These are phyloP conservation scores for Cladophialophora yegresii DNA, from an alignment of 2,329 filamentous ascomycete genomes.

Conservation along the genomic window DNA sequence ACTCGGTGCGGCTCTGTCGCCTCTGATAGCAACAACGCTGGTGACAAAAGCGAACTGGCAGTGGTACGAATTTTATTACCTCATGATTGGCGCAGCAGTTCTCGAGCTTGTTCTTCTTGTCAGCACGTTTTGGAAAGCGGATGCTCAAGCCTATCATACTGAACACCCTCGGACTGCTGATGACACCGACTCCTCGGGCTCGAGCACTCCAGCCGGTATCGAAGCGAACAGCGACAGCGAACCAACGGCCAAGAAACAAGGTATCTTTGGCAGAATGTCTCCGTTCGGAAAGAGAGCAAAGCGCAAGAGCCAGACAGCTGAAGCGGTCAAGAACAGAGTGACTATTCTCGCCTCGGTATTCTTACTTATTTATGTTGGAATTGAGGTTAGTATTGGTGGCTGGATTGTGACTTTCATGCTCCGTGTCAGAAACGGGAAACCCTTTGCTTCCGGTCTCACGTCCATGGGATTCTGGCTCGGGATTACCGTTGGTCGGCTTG, in stretches of 20 bases:
- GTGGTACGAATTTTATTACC: constrained; percentile 73
- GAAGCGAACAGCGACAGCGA: constrained; percentile 55
- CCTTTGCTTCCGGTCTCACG: constrained; percentile 72
- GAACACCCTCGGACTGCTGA: constrained; percentile 40
- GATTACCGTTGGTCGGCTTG: constrained; percentile 69
- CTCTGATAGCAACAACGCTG: constrained; percentile 70
- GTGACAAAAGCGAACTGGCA: constrained; percentile 46
- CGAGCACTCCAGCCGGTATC: constrained; percentile 55
- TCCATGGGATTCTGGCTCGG: constrained; percentile 76
- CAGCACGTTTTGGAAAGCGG: constrained; percentile 56
- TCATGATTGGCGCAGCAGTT: constrained; percentile 56
- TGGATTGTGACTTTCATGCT: constrained; percentile 85
- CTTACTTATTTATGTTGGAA: constrained; percentile 75
- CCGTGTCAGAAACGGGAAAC: constrained; percentile 64
- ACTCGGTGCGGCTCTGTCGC: constrained; percentile 70
- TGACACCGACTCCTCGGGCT: constrained; percentile 44
- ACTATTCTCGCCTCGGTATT: constrained; percentile 74
- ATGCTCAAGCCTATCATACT: constrained; percentile 28
- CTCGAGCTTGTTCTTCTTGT: constrained; percentile 29
- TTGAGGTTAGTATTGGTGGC: constrained; percentile 69
- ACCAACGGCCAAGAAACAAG: constrained; percentile 69
- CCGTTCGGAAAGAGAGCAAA: constrained; percentile 72
- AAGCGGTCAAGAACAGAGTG: constrained; percentile 47
- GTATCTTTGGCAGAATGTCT: constrained; percentile 46
- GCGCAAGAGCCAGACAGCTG: constrained; percentile 56